These are phyloP conservation scores for Fusarium subtropicale DNA, from an alignment of 2,329 filamentous ascomycete genomes.

Conservation along the genomic window DNA sequence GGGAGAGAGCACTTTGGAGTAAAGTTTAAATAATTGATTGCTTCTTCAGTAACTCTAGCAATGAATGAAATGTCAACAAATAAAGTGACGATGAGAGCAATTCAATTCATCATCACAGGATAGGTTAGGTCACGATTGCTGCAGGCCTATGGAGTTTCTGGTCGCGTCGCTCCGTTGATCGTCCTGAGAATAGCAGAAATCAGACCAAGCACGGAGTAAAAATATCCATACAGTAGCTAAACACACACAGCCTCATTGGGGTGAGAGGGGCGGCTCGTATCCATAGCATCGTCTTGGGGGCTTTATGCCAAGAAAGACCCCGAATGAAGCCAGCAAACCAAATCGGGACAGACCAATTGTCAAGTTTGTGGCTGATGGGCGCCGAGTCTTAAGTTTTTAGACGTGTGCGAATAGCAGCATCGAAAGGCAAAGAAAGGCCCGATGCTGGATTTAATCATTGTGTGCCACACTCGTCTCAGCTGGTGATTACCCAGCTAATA, in stretches of 20 bases:
- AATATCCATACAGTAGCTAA: not conserved
- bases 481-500: not conserved
- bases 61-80: slow-evolving; percentile 9
- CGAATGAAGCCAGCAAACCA: slow-evolving; percentile 11
- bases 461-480: slow-evolving; percentile 19
- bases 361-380: slow-evolving; percentile 17
- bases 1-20: slow-evolving; percentile 26
- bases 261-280: slow-evolving; percentile 21
- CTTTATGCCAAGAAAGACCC: slow-evolving; percentile 25
- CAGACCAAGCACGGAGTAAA: not conserved
- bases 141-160: slow-evolving; percentile 1
- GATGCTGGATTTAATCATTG: slow-evolving; percentile 14
- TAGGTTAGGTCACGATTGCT: not conserved
- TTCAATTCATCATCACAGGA: not conserved
- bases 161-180: slow-evolving; percentile 25
- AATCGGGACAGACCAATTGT: slow-evolving; percentile 16
- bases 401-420: slow-evolving; percentile 12
- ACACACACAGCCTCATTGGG: slow-evolving; percentile 31
- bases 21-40: slow-evolving; percentile 11
- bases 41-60: not conserved
- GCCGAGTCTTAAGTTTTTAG: slow-evolving; percentile 12
- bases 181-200: slow-evolving; percentile 18
- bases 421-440: slow-evolving; percentile 12
- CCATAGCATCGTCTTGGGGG: slow-evolving; percentile 18
- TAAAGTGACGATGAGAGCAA: not conserved